phyloP scores from a whole-genome alignment of 192 early-diverging fungal genomes.

The Podila clonocystis region DNA sequence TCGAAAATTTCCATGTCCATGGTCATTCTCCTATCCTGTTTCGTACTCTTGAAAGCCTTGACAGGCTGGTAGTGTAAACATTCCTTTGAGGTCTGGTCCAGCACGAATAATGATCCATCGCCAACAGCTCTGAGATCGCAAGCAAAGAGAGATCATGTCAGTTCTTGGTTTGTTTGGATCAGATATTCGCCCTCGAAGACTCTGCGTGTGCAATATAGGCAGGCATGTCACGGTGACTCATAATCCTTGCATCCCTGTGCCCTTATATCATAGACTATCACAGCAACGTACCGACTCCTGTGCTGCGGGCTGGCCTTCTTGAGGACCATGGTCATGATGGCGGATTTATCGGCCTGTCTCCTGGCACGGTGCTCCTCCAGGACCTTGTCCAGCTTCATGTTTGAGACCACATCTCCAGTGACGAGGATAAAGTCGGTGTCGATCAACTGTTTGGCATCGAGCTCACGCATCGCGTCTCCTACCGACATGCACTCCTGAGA shows the following conservation, averaged over 20 bases:
- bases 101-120: constrained; percentile 85
- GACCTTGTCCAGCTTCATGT: constrained; percentile 81
- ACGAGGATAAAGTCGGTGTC: constrained; percentile 93
- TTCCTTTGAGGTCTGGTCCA: constrained; percentile 79
- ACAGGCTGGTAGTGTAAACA: constrained; percentile 84
- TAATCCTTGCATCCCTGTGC: not conserved
- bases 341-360: constrained; percentile 76
- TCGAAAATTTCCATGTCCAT: constrained; percentile 70
- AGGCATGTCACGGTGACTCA: constrained; percentile 1
- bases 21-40: constrained; percentile 56
- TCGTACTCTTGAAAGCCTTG: constrained; percentile 65
- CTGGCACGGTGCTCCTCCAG: constrained; percentile 86
- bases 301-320: constrained; percentile 68
- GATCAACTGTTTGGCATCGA: constrained; percentile 84
- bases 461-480: constrained; percentile 92
- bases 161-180: constrained; percentile 8
- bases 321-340: constrained; percentile 95
- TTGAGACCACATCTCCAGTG: constrained; percentile 89
- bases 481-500: constrained; percentile 80
- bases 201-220: too few species aligned
- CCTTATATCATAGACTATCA: not conserved
- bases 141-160: not conserved
- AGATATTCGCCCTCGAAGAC: too few species aligned
- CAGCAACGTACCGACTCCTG: constrained; percentile 46
- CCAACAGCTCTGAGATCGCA: constrained; percentile 58